A percentile compares a stretch with the other conserved stretches of the same genome.
These are phyloP conservation scores for Beauveria caledonica DNA, from an alignment of 2,329 filamentous ascomycete genomes.

Conservation along the genomic window DNA sequence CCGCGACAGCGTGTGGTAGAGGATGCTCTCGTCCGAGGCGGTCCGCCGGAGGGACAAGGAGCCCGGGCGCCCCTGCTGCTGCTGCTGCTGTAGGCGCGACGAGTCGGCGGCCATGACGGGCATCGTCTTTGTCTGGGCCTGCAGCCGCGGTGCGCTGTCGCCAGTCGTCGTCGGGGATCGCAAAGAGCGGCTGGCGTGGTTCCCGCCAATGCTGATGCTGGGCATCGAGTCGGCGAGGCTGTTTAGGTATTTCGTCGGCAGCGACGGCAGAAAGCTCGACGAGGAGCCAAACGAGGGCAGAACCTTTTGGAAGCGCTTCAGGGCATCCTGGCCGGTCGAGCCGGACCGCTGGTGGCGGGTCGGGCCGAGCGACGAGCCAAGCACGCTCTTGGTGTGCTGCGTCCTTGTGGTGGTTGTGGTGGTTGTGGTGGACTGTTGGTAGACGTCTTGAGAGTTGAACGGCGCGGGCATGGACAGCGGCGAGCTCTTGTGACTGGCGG, in stretches of 20 bases:
- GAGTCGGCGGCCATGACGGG: neutral
- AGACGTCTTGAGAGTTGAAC: constrained; percentile 12
- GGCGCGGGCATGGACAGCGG: neutral
- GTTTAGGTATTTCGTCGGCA: constrained; percentile 23
- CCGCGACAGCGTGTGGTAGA: constrained; percentile 67
- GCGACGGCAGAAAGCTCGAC: constrained; percentile 30
- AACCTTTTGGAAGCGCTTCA: constrained; percentile 49
- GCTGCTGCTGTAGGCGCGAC: neutral
- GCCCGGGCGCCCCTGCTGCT: constrained; percentile 16
- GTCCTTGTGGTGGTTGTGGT: neutral
- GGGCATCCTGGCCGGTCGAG: constrained; percentile 48
- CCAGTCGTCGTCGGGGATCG: no score
- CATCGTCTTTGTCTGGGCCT: neutral
- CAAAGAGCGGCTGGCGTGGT: constrained; percentile 1
- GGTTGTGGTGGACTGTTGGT: neutral
- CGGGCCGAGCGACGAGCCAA: constrained; percentile 40
- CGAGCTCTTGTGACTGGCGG: neutral
- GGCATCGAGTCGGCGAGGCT: constrained; percentile 14
- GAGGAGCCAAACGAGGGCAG: constrained; percentile 41
- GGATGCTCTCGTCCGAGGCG: constrained; percentile 61
- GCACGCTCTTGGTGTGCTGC: constrained; percentile 21
- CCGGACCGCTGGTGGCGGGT: constrained; percentile 41
- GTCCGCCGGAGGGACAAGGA: constrained; percentile 21
- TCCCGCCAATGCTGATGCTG: constrained; percentile 15
- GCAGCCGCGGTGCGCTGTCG: neutral